A percentile compares a stretch with the other conserved stretches of the same genome.
phyloP scores from a whole-genome alignment of 345 rosid species.

The Syzygium jambos region DNA sequence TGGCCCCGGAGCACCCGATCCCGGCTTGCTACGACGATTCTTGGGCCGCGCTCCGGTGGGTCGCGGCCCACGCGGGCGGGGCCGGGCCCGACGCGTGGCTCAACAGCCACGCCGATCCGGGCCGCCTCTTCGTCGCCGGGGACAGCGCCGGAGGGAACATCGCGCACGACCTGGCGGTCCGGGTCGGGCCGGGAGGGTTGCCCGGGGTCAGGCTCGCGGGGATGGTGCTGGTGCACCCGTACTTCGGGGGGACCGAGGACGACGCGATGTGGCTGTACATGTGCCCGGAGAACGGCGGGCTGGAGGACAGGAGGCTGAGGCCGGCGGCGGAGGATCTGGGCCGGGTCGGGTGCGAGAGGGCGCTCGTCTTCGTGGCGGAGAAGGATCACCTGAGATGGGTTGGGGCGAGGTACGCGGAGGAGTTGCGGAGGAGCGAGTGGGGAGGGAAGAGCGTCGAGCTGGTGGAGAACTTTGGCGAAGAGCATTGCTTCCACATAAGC shows the following conservation, averaged over 20 bases:
- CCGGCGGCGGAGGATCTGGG: constrained; percentile 17
- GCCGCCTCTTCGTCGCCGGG: constrained; percentile 21
- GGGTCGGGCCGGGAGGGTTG: constrained; percentile 17
- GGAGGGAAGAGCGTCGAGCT: constrained; percentile 10
- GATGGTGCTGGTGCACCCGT: constrained; percentile 35
- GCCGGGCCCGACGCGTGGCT: constrained; percentile 30
- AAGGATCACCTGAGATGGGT: constrained; percentile 16
- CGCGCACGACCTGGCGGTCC: constrained; percentile 12
- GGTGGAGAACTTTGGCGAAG: constrained; percentile 2
- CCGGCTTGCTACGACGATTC: constrained; percentile 40
- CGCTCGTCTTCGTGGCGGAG: constrained; percentile 26
- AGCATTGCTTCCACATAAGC: constrained; percentile 3
- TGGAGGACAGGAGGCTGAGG: constrained; percentile 33
- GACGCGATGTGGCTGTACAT: constrained; percentile 34
- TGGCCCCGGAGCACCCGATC: constrained; percentile 28
- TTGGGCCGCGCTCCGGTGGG: constrained; percentile 44
- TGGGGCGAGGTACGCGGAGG: constrained; percentile 14
- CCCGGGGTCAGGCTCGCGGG: constrained; percentile 19
- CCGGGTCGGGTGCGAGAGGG: constrained; percentile 20
- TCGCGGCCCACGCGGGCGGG: constrained; percentile 15
- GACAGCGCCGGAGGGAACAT: constrained; percentile 41
- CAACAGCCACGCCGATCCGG: constrained; percentile 16
- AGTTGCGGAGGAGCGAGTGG: constrained; percentile 27
- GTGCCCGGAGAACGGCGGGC: constrained; percentile 21
- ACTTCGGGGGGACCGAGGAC: constrained; percentile 33